Percentiles rank a stretch among this genome's conserved stretches.
Conservation (phyloP, 768 basidiomycete genomes). For the Erythrobasidium yunnanense region DNA sequence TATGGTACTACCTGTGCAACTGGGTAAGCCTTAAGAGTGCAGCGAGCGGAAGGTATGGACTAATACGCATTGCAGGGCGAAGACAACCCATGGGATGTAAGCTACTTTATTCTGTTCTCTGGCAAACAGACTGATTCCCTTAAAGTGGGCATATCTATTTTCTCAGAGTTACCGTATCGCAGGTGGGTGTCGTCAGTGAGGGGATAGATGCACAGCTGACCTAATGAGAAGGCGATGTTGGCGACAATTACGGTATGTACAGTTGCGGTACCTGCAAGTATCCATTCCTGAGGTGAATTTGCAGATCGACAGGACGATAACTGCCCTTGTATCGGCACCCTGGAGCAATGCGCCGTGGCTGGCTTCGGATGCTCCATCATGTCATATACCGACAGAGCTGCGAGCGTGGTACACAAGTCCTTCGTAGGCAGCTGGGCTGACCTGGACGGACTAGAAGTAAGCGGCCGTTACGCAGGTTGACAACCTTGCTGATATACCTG, state of each 20-base stretch:
- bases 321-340: constrained; percentile 14
- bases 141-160: background rate
- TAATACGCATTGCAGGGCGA: constrained; percentile 1
- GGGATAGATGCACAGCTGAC: no score
- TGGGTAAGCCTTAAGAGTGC: background rate
- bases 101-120: no score
- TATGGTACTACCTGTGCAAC: constrained; percentile 17
- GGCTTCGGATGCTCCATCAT: constrained; percentile 29
- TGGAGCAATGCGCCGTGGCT: background rate
- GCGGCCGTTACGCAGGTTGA: background rate
- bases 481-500: constrained; percentile 14
- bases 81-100: constrained; percentile 19
- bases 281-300: background rate
- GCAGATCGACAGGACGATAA: constrained; percentile 9
- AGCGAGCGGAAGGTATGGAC: background rate
- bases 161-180: constrained; percentile 21
- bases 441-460: background rate
- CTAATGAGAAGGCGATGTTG: no score
- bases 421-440: background rate
- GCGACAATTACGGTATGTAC: background rate
- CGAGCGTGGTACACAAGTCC: constrained; percentile 20
- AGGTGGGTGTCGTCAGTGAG: no score
- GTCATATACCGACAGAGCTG: constrained; percentile 29
- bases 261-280: background rate
- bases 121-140: background rate